Base-by-base conservation (phyloP, 179 eudicot genomes). In the Patellifolia procumbens region DNA sequence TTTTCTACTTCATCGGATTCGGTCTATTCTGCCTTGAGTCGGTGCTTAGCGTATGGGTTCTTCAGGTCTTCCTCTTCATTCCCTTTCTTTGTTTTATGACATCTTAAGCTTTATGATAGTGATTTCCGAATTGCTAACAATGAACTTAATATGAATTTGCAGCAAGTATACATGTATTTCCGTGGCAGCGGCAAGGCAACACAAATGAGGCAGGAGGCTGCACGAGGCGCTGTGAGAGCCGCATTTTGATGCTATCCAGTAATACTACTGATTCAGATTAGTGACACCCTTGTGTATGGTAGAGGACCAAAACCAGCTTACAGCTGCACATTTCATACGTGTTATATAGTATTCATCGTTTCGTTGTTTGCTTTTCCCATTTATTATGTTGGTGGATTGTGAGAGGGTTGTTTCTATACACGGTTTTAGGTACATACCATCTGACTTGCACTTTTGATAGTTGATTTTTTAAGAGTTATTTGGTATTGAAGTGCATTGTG, bases 1-100 rank as follows among this genome's bases (percentile, higher is more conserved):
- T 91, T 74, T 93, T 93, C 88, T 93, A 93, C 89, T 91, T 93
- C 86, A 81, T 93, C 61, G 98, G 98, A 58, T 93, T 91, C 52
- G 97, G 98, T 59, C 84, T 91, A n/a, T 93, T 90, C 86, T 87
- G 93, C 83, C 85, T 91, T 5, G 98, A 93, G 76, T 77, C 97
- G 0, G 52, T 91, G 62, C 77, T 93, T 78, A 93, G 98, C 83
- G 60, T 93, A 42, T 89, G 93, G 91, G 95, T 93, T 74, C 85
- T 93, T 65, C 97, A 93, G 98, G 98, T 93, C 51, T 51, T 22
- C 39, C 43, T 60, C 68, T 55, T 24, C 49, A 0, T 55, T 16
- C 66, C 13, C 20, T 68, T 15, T 68, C 16, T 29, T 46, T 28
- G n/a, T 4, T 2, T 45, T 68, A 37, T 68, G 16, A n/a, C n/a